These are phyloP conservation scores for Penicillium flavigenum DNA, from an alignment of 495 filamentous ascomycete species.

Conservation along the genomic window DNA sequence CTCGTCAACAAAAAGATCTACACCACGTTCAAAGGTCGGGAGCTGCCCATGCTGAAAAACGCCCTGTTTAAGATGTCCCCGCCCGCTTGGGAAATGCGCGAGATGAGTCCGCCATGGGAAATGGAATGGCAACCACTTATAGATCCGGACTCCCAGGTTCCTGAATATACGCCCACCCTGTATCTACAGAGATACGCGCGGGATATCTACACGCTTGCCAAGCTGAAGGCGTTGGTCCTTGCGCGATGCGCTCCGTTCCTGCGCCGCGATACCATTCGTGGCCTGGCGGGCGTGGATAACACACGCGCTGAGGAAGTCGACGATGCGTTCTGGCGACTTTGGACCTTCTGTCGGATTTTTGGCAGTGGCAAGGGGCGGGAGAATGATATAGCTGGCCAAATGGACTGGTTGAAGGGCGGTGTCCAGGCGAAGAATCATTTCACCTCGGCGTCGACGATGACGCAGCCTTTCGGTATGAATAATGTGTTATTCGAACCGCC, in stretches of 20 bases:
- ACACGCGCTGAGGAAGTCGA: constrained; percentile 55
- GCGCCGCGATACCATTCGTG: constrained; percentile 56
- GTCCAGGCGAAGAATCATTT: constrained; percentile 41
- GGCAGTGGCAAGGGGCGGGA: constrained; percentile 59
- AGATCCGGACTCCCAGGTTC: constrained; percentile 49
- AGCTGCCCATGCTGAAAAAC: constrained; percentile 55
- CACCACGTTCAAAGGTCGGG: constrained; percentile 58
- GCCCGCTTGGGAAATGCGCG: constrained; percentile 65
- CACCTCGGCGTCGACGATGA: constrained; percentile 35
- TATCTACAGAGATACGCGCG: constrained; percentile 58
- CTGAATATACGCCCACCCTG: constrained; percentile 56
- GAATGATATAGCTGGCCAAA: constrained; percentile 60
- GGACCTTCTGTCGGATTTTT: constrained; percentile 70
- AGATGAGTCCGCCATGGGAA: constrained; percentile 58
- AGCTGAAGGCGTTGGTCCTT: constrained; percentile 59
- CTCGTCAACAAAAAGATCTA: constrained; percentile 60
- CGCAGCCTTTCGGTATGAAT: constrained; percentile 51
- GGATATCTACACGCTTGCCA: constrained; percentile 59
- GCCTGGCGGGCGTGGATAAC: constrained; percentile 52
- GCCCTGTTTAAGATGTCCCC: constrained; percentile 57
- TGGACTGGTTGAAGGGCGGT: constrained; percentile 66
- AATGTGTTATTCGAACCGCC: constrained; percentile 58
- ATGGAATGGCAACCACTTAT: constrained; percentile 42
- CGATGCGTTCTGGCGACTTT: constrained; percentile 66
- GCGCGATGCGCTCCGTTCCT: constrained; percentile 58